Evolutionary conservation across 805 yeast species (phyloP), one percentile per base, ranked within the genome.

Genomic region (Candida xyloterini): DNA sequence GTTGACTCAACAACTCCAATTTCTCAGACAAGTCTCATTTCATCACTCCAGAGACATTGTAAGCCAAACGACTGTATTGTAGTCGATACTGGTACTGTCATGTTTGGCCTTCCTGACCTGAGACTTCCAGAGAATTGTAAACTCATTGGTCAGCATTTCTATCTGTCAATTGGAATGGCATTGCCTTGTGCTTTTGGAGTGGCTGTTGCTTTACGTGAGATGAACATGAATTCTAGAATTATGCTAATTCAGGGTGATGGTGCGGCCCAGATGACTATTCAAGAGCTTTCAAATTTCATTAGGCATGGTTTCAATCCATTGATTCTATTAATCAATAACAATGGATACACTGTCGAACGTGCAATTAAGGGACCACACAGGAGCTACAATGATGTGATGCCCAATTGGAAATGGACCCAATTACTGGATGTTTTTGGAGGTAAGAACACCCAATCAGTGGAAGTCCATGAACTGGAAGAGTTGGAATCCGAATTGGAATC

Each of bases 201-300:
- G 18, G 79, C 86, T 14, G 65, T 85, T 40, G 96, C 91, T 0
- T 67, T 75, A 63, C 69, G 72, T 35, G 95, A 84, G 53, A 50
- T 33, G 25, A 65, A 68, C 5, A 47, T 52, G 10, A 52, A 53
- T 28, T 36, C 53, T 3, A 74, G 95, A 52, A 70, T 89, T 32
- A 68, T 87, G 15, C 67, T 89, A 16, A 65, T 87, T 13, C 89
- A 85, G 67, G 96, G 97, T 40, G 97, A 90, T 60, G 97, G 97
- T 1, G 81, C 95, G 2, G 91, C 96, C 2, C 95, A 87, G 67
- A 85, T 90, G 95, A 88, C 96, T 4, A 70, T 84, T 40, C 96
- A 90, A 69, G 97, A 90, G 57, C 34, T 60, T 11, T 46, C 61
- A 10, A 53, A 51, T 26, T 60, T 51, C 38, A 46, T 48, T 37